Conservation (phyloP, 371 early-diverging fungal species). For the Choanephora cucurbitarum region DNA sequence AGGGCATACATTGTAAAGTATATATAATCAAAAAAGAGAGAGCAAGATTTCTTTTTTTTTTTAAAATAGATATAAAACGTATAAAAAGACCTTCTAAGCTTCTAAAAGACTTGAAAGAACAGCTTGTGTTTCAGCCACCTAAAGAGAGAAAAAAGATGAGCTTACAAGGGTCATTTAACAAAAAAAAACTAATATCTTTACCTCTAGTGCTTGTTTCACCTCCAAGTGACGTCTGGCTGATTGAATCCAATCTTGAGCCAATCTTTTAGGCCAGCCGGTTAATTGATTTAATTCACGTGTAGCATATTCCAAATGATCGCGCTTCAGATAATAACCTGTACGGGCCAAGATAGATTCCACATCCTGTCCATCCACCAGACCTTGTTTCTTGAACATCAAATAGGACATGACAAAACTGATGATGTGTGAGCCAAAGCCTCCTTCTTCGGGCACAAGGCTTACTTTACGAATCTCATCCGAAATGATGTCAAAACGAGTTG, state of each 20-base stretch:
- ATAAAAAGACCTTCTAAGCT: constrained; percentile 22
- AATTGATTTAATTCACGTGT: constrained; percentile 90
- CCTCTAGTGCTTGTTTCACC: constrained; percentile 82
- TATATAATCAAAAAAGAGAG: too few relatives aligned
- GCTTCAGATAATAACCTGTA: constrained; percentile 68
- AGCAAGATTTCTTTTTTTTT: too few relatives aligned
- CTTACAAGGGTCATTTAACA: background rate
- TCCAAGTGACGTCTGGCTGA: constrained; percentile 80
- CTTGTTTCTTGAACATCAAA: constrained; percentile 80
- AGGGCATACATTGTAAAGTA: too few relatives aligned
- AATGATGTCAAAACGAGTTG: constrained; percentile 67
- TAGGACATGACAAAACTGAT: constrained; percentile 69
- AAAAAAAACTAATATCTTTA: constrained; percentile 21
- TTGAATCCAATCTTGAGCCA: constrained; percentile 85
- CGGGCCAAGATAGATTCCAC: constrained; percentile 83
- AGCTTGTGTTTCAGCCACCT: constrained; percentile 67
- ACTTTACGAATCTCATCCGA: constrained; percentile 69
- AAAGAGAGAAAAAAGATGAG: background rate
- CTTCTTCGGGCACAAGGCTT: constrained; percentile 82
- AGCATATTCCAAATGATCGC: constrained; percentile 80
- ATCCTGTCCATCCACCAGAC: constrained; percentile 81
- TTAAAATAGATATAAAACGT: too few relatives aligned
- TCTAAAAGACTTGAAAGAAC: constrained; percentile 59
- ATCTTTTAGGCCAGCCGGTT: constrained; percentile 83
- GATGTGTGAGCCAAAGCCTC: constrained; percentile 78